phyloP scores from a whole-genome alignment of 192 early-diverging fungal genomes.

The Entomortierella chlamydospora region DNA sequence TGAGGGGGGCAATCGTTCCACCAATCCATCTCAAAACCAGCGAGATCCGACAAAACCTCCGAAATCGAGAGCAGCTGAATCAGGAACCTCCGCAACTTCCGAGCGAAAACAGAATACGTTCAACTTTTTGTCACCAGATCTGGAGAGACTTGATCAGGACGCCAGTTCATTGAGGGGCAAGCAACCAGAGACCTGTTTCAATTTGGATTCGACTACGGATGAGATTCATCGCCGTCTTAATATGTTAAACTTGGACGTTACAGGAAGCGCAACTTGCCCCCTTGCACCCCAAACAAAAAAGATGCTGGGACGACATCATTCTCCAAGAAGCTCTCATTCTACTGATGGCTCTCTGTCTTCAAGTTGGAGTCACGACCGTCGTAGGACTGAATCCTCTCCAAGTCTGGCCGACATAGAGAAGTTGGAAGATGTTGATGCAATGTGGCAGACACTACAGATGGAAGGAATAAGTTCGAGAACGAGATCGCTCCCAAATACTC shows the following conservation, averaged over 20 bases:
- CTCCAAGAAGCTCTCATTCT: not conserved
- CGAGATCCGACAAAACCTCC: not conserved
- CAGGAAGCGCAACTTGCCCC: constrained; percentile 39
- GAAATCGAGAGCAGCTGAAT: not conserved
- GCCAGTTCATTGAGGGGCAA: not conserved
- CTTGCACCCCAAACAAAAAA: constrained; percentile 40
- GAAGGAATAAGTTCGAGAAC: constrained; percentile 2
- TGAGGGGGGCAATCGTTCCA: not conserved
- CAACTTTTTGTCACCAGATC: constrained; percentile 12
- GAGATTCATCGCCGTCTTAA: constrained; percentile 51
- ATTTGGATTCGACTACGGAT: constrained; percentile 45
- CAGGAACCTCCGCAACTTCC: not conserved
- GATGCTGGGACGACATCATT: constrained; percentile 29
- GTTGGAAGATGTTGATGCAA: constrained; percentile 7
- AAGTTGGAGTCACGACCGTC: constrained; percentile 17
- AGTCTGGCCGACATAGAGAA: constrained; percentile 10
- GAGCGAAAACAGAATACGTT: constrained; percentile 3
- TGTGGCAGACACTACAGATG: constrained; percentile 37
- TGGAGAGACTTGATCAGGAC: constrained; percentile 3
- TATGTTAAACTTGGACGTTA: constrained; percentile 38
- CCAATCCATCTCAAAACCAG: not conserved
- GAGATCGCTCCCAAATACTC: constrained; percentile 2
- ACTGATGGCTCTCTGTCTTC: not conserved
- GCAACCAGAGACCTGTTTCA: constrained; percentile 38
- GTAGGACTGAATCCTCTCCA: constrained; percentile 11